Conservation (phyloP, 305 asterid genomes). For the Nicotiana rustica region DNA sequence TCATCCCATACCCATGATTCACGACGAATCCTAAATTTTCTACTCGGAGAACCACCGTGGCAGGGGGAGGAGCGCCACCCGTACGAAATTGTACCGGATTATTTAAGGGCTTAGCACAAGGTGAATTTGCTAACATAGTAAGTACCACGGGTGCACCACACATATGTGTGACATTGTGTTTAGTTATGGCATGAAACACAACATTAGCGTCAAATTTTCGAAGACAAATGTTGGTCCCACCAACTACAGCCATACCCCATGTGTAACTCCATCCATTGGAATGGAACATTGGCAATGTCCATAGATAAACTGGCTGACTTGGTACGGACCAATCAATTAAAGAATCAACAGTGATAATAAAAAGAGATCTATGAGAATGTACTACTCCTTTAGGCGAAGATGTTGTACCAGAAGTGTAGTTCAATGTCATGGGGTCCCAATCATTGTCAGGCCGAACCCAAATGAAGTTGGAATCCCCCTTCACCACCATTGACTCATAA, state of each 20-base stretch:
- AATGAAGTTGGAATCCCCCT: constrained; percentile 49
- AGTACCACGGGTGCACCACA: constrained; percentile 74
- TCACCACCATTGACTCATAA: constrained; percentile 54
- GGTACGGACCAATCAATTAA: constrained; percentile 60
- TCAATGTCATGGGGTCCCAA: constrained; percentile 58
- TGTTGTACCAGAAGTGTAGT: constrained; percentile 72
- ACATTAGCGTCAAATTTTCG: constrained; percentile 52
- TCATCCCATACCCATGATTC: constrained; percentile 67
- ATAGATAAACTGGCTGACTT: constrained; percentile 60
- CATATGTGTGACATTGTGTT: constrained; percentile 61
- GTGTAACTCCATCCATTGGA: constrained; percentile 79
- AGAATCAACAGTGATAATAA: constrained; percentile 53
- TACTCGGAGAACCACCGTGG: constrained; percentile 53
- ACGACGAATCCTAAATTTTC: constrained; percentile 57
- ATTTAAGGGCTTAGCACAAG: constrained; percentile 39
- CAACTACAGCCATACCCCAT: constrained; percentile 78
- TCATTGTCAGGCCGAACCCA: constrained; percentile 60
- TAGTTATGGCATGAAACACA: constrained; percentile 45
- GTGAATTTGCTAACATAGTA: constrained; percentile 52
- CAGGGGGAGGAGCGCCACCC: constrained; percentile 67
- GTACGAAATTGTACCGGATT: constrained; percentile 52
- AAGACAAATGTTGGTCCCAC: constrained; percentile 65
- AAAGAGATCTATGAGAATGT: constrained; percentile 54
- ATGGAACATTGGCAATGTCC: constrained; percentile 80
- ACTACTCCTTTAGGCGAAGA: constrained; percentile 69